Evolutionary conservation across 2,329 filamentous ascomycete genomes (phyloP).

Genomic region (Ciborinia camelliae): DNA sequence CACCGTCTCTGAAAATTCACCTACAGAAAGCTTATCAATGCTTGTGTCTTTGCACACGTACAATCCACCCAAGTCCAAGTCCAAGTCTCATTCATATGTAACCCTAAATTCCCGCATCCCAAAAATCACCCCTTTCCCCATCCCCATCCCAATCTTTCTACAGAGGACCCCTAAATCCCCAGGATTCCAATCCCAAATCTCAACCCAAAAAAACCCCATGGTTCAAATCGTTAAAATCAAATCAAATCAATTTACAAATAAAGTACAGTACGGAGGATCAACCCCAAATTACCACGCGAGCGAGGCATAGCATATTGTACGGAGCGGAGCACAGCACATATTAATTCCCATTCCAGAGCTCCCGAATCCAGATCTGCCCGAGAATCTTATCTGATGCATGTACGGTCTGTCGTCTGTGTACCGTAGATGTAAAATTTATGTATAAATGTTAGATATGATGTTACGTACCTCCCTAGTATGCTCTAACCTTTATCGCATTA

Average conservation of each 20-base stretch:
- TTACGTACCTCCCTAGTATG: no score
- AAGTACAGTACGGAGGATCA: no score
- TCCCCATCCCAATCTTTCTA: not conserved
- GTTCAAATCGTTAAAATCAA: no score
- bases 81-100: not conserved
- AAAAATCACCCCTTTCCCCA: not conserved
- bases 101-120: not conserved
- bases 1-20: not conserved
- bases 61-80: not conserved
- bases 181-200: not conserved
- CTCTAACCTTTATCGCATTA: not conserved
- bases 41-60: not conserved
- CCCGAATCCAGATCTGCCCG: no score
- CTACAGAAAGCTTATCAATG: not conserved
- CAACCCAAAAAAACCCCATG: no score
- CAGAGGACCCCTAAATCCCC: not conserved
- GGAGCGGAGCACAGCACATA: no score
- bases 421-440: no score
- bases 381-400: no score
- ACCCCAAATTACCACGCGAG: not conserved
- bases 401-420: no score
- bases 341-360: no score
- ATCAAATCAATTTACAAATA: no score
- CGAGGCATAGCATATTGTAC: no score
- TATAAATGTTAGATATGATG: not conserved